Percentiles rank a stretch among this genome's conserved stretches.
These are phyloP conservation scores for Glomus cerebriforme DNA, from an alignment of 192 early-diverging fungal species.

Conservation along the genomic window DNA sequence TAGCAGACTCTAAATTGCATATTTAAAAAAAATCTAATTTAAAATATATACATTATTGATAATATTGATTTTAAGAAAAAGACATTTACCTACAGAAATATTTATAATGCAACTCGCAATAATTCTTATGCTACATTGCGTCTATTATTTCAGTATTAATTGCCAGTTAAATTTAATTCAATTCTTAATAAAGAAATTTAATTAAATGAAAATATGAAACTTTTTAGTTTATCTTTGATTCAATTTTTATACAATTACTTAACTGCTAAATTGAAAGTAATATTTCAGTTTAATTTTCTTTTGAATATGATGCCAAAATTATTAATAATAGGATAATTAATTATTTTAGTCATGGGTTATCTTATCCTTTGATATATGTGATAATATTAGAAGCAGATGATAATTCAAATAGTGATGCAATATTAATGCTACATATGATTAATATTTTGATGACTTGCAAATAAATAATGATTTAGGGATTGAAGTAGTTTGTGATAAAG, in stretches of 20 bases:
- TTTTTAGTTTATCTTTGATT: neutral
- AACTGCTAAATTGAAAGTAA: too few species aligned
- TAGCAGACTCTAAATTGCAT: too few species aligned
- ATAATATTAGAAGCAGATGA: constrained; percentile 7
- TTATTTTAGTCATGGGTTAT: neutral
- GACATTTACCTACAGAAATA: constrained; percentile 6
- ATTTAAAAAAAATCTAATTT: neutral
- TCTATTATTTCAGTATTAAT: constrained; percentile 8
- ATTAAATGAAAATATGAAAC: neutral
- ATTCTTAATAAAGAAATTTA: neutral
- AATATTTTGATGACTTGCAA: neutral
- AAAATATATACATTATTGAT: neutral
- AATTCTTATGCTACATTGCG: constrained; percentile 5
- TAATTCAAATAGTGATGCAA: neutral
- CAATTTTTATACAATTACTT: too few species aligned
- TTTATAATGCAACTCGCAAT: neutral
- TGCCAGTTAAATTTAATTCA: neutral
- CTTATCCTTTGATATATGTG: neutral
- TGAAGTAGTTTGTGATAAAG: constrained; percentile 5
- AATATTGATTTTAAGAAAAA: constrained; percentile 20
- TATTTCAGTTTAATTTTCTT: too few species aligned
- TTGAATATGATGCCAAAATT: neutral
- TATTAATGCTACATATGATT: neutral
- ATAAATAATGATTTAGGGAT: neutral
- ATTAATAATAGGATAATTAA: neutral